Evolutionary conservation across 305 asterid genomes (phyloP).

Genomic region (Striga hermonthica): DNA sequence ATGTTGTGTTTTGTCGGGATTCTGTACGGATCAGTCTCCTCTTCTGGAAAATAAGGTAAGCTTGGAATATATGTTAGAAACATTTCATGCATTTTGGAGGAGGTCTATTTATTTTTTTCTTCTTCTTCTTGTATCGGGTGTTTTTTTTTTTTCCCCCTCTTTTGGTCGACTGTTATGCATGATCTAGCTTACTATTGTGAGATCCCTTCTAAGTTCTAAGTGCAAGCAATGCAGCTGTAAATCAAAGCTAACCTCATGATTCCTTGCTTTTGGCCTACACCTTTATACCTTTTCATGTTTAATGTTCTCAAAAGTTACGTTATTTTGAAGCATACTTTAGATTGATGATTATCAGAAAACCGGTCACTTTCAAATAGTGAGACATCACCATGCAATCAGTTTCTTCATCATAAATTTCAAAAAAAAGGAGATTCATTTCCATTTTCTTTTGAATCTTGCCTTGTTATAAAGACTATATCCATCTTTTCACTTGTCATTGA

Average conservation of each 20-base stretch:
- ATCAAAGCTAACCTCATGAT: no score
- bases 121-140: no score
- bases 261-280: no score
- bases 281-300: background rate
- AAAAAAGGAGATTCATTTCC: conserved; percentile 34
- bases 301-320: background rate
- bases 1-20: conserved; percentile 89
- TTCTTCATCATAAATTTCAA: conserved; percentile 36
- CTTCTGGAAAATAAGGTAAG: conserved; percentile 51
- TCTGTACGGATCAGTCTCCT: conserved; percentile 71
- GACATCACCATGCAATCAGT: background rate
- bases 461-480: background rate
- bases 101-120: no score
- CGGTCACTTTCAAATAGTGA: no score
- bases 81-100: background rate
- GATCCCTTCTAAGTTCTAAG: no score
- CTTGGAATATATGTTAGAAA: background rate
- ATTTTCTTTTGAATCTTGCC: conserved; percentile 23
- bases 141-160: no score
- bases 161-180: no score
- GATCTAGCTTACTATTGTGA: no score
- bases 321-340: background rate
- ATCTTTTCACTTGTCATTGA: conserved; percentile 12
- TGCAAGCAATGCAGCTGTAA: no score
- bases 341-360: no score